These are phyloP conservation scores for Penicillium samsonianum DNA, from an alignment of 495 filamentous ascomycete genomes.

Conservation along the genomic window DNA sequence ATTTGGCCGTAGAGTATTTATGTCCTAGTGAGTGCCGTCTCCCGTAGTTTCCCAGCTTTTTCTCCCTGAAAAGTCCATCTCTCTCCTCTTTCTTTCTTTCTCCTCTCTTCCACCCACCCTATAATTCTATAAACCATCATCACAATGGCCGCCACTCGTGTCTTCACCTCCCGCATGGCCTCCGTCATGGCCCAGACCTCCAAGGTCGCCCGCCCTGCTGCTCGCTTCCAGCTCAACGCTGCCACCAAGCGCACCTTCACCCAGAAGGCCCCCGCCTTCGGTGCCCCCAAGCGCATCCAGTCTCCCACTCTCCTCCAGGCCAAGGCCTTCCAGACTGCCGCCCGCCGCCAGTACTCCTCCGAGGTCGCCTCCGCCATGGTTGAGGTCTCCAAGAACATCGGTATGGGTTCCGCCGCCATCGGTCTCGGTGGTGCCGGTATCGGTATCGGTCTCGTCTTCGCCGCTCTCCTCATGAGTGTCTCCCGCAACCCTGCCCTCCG, in stretches of 20 bases:
- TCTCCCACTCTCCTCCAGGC: slow-evolving; percentile 59
- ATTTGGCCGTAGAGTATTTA: slow-evolving; percentile 51
- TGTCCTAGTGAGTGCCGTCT: slow-evolving; percentile 37
- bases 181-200: slow-evolving; percentile 69
- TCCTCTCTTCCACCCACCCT: slow-evolving; percentile 27
- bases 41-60: slow-evolving; percentile 48
- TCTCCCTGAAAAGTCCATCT: slow-evolving; percentile 41
- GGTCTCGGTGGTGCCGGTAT: slow-evolving; percentile 90
- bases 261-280: slow-evolving; percentile 48
- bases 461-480: slow-evolving; percentile 76
- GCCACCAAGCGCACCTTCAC: slow-evolving; percentile 70
- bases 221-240: slow-evolving; percentile 59
- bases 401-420: slow-evolving; percentile 83
- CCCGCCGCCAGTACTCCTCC: slow-evolving; percentile 72
- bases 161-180: slow-evolving; percentile 71
- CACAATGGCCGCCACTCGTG: slow-evolving; percentile 73
- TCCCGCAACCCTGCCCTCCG: slow-evolving; percentile 89
- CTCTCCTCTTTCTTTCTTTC: slow-evolving; percentile 27
- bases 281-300: slow-evolving; percentile 69
- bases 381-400: slow-evolving; percentile 82
- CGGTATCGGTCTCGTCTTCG: slow-evolving; percentile 92
- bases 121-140: slow-evolving; percentile 30
- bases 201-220: slow-evolving; percentile 71
- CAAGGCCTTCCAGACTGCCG: slow-evolving; percentile 60
- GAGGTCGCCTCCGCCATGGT: slow-evolving; percentile 84